Percentiles rank a stretch among this genome's conserved stretches.
phyloP scores from a whole-genome alignment of 306 rosid genomes.

The Cicer bijugum region DNA sequence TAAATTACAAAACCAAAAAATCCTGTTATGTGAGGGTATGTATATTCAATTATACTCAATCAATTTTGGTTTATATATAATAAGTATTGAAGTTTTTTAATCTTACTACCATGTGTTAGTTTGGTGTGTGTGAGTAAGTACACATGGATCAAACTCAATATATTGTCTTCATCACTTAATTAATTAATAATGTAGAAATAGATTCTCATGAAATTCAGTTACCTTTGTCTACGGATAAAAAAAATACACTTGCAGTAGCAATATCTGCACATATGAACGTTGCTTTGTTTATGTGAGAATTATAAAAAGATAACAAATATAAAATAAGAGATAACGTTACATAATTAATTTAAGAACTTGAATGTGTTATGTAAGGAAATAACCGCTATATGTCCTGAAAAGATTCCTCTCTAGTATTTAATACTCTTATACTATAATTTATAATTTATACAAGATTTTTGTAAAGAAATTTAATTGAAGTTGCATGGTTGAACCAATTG shows the following conservation, averaged over 20 bases:
- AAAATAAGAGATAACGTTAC: not conserved
- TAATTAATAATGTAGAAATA: conserved; percentile 29
- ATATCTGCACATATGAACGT: conserved; percentile 64
- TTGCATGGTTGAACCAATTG: not conserved
- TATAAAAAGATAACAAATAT: not conserved
- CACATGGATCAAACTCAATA: conserved; percentile 24
- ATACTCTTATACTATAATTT: not conserved
- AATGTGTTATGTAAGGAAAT: conserved; percentile 7
- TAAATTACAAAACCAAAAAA: not conserved
- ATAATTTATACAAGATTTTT: not conserved
- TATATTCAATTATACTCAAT: not conserved
- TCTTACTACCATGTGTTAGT: conserved; percentile 1
- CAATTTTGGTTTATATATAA: not conserved
- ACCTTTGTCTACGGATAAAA: not conserved
- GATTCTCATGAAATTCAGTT: conserved; percentile 53
- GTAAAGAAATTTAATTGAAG: not conserved
- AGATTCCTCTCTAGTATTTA: conserved; percentile 13
- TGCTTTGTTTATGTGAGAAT: conserved; percentile 45
- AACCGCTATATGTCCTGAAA: conserved; percentile 47
- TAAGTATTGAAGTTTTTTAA: not conserved
- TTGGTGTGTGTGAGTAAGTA: conserved; percentile 16
- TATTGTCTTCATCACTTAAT: conserved; percentile 25
- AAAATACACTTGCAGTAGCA: conserved; percentile 39
- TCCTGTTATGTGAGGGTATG: not conserved
- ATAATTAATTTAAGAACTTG: not conserved